Evolutionary conservation across 768 basidiomycete species (phyloP), one percentile per base, ranked within the genome.

Genomic region (Tricholoma flavovirens): DNA sequence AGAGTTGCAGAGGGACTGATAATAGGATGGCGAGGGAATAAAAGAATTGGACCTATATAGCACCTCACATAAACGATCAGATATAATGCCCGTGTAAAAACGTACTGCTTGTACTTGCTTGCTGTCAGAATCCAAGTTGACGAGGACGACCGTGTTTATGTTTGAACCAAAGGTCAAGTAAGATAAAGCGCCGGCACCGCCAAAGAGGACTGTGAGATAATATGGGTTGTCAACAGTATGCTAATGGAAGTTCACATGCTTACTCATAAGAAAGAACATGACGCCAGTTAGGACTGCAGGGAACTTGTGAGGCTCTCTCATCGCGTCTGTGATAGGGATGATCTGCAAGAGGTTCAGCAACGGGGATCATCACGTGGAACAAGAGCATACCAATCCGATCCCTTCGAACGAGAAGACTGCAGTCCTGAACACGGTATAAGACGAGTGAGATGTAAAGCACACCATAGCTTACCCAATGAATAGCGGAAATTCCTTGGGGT

Each of bases 321-420:
- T 99, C 5, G 95, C 86, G 67, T 99, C 95, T 11, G 92, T 93
- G 64, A 99, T 97, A 17, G 97, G 97, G 59, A 99, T 91, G 59
- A 99, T 76, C 81, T 88, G 66, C 12, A 29, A n/a, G 60, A 9
- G 14, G 32, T 17, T 55, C 15, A 56, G 33, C 46, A 56, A 62
- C 53, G 58, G 35, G 10, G 24, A 22, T 5, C 30, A 42, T 12
- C 9, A 17, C 7, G 29, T 24, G n/a, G 17, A 24, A 24, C 26
- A 29, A 53, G 49, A 32, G 69, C 83, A 61, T 62, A 89, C 87
- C 71, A 98, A 75, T 49, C 96, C 97, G 61, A 99, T 93, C 8
- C 96, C 96, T 71, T 99, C 96, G 63, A 98, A 99, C 1, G 97
- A 93, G 71, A 98, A 98, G 29, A 98, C 96, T 3, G 97, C 96